Evolutionary conservation across 2,329 filamentous ascomycete genomes (phyloP), one percentile per base, ranked within the genome.

Genomic region (Aspergillus latus): DNA sequence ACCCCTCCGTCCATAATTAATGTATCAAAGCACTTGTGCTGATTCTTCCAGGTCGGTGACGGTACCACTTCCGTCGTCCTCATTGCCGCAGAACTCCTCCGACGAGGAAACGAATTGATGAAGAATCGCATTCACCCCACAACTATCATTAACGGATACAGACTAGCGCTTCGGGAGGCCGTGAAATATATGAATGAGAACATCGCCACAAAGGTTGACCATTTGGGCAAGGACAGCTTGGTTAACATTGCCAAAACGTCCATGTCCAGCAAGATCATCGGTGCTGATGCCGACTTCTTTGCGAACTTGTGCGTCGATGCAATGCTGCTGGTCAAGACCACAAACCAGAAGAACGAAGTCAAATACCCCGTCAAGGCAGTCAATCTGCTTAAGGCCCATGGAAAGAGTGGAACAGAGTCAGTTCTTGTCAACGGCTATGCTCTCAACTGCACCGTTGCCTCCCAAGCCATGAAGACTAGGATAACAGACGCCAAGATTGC

Each of bases 101-200:
- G 89, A 74, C 85, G 94, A 76, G 94, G 87, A 62, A 99, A 99
- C 81, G 94, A 99, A 80, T 84, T 99, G 64, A 95, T 97, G 89
- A 97, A 94, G 83, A 99, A 97, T 85, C 90, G 92, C 75, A 99
- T 99, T 84, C 94, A 99, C 80, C 95, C 94, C 55, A 99, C 94
- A 28, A 99, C 95, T 59, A 97, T 99, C 78, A 99, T 99, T 74
- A 97, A 92, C 60, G 94, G 94, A 69, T 99, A 99, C 84, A 86
- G 94, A 70, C 84, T 99, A 69, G 94, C 94, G 59, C 84, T 99
- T 65, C 85, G 94, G 70, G 94, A 99, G 81, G 94, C 94, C 57
- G 88, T 99, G 73, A 95, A 96, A 79, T 99, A 97, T 79, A 95
- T 99, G 88, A 93, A 91, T 78, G 94, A 99, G 77, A 96, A 97